Evolutionary conservation across 1,139 yeast species (phyloP), one percentile per base, ranked within the genome.

Genomic region (Spathaspora sp.): DNA sequence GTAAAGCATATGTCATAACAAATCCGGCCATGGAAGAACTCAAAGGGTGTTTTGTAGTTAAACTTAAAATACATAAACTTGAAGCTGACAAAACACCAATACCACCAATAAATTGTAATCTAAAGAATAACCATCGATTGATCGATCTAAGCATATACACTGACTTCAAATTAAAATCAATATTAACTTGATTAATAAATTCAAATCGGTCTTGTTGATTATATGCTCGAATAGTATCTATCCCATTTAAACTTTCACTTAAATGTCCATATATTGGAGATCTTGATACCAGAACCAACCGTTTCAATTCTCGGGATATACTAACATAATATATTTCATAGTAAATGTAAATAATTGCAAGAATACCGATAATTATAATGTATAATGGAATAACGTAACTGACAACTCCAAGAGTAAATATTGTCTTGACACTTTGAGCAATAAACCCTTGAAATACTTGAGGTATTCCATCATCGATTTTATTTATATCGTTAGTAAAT

Each of bases 201-300:
- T 67, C 68, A 59, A 84, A 85, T 51, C 89, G 72, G 4, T 65
- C 70, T 24, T 64, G 59, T 50, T 83, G 86, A 23, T 70, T 55
- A 51, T 70, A 84, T 0, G 89, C 88, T 47, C 78, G 64, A 38
- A 84, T 76, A 3, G 86, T 83, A 43, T 79, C 82, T 42, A 79
- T 72, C 1, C 89, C 89, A 38, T 70, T 69, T 38, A 83, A 64
- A 20, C 83, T 78, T 58, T 84, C 89, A 49, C 82, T 84, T 41
- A 84, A 65, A 53, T 82, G 83, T 0, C 87, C 83, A 68, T 75
- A 81, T 16, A 84, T 80, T 7, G 89, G 89, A 42, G 84, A 78
- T 50, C 64, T 60, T 39, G 58, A 57, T 3, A 64, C 59, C 24
- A 67, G 63, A 40, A 55, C 59, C 42, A 68, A 56, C 48, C 73